Percentiles rank a stretch among this genome's conserved stretches.
Evolutionary conservation across 345 rosid species (phyloP).

Genomic region (Tarenaya hassleriana): DNA sequence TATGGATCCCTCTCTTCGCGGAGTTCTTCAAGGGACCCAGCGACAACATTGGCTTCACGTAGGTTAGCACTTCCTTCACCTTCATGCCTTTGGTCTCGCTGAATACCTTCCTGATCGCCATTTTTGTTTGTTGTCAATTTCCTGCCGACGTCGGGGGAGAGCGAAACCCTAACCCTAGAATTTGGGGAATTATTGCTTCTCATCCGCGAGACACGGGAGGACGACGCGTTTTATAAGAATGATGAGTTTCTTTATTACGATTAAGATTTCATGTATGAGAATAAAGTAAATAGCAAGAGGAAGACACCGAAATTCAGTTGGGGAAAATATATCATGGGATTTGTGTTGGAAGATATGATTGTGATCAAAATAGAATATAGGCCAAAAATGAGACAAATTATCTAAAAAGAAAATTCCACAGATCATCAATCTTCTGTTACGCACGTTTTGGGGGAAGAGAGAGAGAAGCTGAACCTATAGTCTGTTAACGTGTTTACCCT

Average conservation of each 20-base stretch:
- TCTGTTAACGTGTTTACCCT: slow-evolving; percentile 14
- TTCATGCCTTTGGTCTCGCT: slow-evolving; percentile 52
- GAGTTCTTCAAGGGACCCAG: too few species aligned
- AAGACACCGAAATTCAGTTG: too few species aligned
- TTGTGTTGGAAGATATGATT: neutral
- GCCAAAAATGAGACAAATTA: neutral
- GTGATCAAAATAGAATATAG: neutral
- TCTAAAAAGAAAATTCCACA: slow-evolving; percentile 2
- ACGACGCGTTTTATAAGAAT: too few species aligned
- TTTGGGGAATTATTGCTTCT: too few species aligned
- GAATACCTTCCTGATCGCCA: slow-evolving; percentile 50
- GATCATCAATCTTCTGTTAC: slow-evolving; percentile 29
- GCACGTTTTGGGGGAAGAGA: slow-evolving; percentile 30
- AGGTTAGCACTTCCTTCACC: too few species aligned
- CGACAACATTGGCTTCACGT: slow-evolving; percentile 48
- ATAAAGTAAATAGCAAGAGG: neutral
- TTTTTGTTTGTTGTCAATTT: slow-evolving; percentile 7
- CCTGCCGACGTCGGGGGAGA: neutral
- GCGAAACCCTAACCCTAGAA: neutral
- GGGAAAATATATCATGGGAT: too few species aligned
- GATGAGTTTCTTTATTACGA: too few species aligned
- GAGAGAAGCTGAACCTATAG: slow-evolving; percentile 4
- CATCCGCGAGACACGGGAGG: too few species aligned
- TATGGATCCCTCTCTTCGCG: too few species aligned
- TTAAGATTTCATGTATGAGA: neutral